Evolutionary conservation across 2,329 filamentous ascomycete genomes (phyloP), one percentile per base, ranked within the genome.

Genomic region (Raffaelea deltoideospora): DNA sequence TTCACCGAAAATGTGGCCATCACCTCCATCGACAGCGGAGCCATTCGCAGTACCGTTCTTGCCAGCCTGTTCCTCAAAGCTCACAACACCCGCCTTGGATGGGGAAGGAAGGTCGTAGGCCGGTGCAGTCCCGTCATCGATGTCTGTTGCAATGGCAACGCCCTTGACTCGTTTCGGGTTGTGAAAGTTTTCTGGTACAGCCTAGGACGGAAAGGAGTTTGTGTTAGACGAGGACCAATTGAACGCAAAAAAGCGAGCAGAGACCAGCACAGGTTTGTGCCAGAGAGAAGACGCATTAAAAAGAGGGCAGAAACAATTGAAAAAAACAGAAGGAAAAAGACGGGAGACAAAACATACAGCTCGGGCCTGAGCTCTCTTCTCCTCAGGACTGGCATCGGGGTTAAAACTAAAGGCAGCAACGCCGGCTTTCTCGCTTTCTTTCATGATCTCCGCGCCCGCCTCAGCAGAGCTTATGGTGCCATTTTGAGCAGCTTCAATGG

Each of bases 391-490:
- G 30, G 86, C 87, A 63, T 94, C 62, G 1, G 90, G 85, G 53
- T 98, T 72, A 60, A 96, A 98, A 43, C 77, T 72, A 54, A 82
- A 90, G 44, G 85, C 87, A 22, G 78, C 63, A 19, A 80, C 73
- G 30, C 90, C 90, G 11, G 79, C 83, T 49, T 80, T 79, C 50
- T 69, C 74, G 47, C 83, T 84, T 55, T 93, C 77, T 37, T 82
- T 65, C 20, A 93, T 67, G 34, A 95, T 69, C 48, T 72, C 72
- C 47, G 72, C 67, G 59, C 93, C 71, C 44, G 78, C 75, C 29
- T 80, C n/a, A 15, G 26, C n/a, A 33, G 83, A 65, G 28, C 74
- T 72, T 45, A 86, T 69, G 31, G 58, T 61, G 53, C 68, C 80
- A 47, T 81, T 59, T 26, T 67, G 68, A 38, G 86, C 77, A 41